Conservation (phyloP, 208 protist species). For the Acanthamoeba culbertsoni region DNA sequence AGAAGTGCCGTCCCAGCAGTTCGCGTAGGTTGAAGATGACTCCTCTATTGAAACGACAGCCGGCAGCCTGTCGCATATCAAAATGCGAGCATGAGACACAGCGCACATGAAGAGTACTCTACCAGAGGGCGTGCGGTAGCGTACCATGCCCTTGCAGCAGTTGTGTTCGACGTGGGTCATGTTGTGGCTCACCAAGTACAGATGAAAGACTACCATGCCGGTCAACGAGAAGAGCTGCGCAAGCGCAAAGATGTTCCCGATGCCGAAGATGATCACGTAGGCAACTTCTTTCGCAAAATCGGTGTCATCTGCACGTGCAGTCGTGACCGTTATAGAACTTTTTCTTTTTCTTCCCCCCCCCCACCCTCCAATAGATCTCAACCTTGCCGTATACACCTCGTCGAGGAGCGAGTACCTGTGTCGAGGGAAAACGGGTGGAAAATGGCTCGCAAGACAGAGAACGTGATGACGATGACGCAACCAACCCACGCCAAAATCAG, state of each 20-base stretch:
- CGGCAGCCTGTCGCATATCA: not conserved
- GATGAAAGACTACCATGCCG: not conserved
- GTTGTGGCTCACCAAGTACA: not conserved
- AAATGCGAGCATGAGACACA: not conserved
- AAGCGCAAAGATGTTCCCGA: not conserved
- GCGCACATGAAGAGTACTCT: not conserved
- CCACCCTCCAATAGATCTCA: not conserved
- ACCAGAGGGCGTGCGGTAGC: not conserved
- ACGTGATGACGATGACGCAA: not conserved
- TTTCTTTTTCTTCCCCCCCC: no score
- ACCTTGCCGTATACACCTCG: not conserved
- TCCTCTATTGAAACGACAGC: not conserved
- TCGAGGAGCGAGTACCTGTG: not conserved
- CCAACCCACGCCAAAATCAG: not conserved
- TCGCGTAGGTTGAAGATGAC: not conserved
- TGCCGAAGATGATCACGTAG: conserved; percentile 4
- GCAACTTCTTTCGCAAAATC: not conserved
- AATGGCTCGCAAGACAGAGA: not conserved
- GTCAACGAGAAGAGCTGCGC: not conserved
- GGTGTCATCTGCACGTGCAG: not conserved
- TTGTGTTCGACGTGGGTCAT: conserved; percentile 25
- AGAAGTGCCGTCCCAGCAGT: not conserved
- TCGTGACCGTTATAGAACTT: no score
- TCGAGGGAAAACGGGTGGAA: not conserved
- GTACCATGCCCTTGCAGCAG: conserved; percentile 37